Conservation (phyloP, 192 early-diverging fungal species). For the Coemansia sp. region DNA sequence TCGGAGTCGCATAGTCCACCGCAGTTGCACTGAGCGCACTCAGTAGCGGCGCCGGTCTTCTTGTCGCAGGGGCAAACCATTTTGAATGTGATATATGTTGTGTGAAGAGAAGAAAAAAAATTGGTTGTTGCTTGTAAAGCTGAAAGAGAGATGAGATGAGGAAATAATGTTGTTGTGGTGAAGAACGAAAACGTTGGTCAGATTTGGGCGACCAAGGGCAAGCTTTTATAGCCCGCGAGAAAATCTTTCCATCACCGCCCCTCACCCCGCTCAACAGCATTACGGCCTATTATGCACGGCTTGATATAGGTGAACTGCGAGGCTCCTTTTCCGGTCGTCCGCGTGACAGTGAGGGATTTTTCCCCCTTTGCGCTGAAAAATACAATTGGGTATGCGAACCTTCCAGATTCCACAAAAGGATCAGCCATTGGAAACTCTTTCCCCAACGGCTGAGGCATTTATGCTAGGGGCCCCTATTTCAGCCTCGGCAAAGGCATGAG, state of each 20-base stretch:
- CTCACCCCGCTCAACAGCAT: not conserved
- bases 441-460: constrained; percentile 1
- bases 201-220: not conserved
- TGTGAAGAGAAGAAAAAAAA: not conserved
- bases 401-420: not conserved
- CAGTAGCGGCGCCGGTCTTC: constrained; percentile 14
- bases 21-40: constrained; percentile 25
- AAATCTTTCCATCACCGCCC: not conserved
- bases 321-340: not conserved
- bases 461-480: not conserved
- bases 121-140: not conserved
- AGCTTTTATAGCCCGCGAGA: not conserved
- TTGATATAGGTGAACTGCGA: constrained; percentile 1
- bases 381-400: not conserved
- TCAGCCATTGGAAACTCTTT: not conserved
- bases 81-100: constrained; percentile 1
- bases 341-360: constrained; percentile 2
- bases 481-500: not conserved
- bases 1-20: constrained; percentile 24
- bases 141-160: not conserved
- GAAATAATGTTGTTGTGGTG: not conserved
- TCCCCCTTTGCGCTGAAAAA: not conserved
- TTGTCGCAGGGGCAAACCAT: constrained; percentile 22
- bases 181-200: not conserved
- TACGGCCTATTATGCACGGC: constrained; percentile 1